phyloP scores from a whole-genome alignment of 306 rosid species.

The Adenanthera pavonina region DNA sequence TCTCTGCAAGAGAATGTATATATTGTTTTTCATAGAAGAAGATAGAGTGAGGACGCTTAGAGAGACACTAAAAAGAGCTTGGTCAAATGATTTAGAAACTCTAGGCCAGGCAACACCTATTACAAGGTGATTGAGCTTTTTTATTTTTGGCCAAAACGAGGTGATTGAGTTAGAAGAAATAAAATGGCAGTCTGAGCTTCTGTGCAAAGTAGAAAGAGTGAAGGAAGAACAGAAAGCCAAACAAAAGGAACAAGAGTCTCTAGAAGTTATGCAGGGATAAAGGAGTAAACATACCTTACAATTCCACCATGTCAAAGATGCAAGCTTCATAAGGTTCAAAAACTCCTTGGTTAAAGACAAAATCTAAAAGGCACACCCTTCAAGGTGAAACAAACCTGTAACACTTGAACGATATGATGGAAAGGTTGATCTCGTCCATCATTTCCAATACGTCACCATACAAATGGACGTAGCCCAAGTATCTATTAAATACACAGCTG shows the following conservation, averaged over 20 bases:
- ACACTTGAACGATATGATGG: not conserved
- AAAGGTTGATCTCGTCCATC: not conserved
- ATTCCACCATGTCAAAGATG: not conserved
- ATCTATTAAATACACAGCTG: not conserved
- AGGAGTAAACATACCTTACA: not conserved
- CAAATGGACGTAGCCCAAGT: not conserved
- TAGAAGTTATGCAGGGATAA: not conserved
- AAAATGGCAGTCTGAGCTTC: not conserved
- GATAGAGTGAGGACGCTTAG: not conserved
- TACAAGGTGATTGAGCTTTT: not conserved
- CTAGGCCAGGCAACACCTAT: too few species aligned
- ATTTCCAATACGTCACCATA: not conserved
- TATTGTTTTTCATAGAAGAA: not conserved
- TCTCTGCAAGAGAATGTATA: not conserved
- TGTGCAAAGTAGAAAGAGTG: not conserved
- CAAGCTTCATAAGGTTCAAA: not conserved
- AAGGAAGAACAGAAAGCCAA: not conserved
- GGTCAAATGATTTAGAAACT: not conserved
- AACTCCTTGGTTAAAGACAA: not conserved
- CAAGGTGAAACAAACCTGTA: not conserved
- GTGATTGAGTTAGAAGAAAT: not conserved
- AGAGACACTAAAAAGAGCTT: not conserved
- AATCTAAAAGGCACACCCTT: not conserved
- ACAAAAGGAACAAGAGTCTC: not conserved
- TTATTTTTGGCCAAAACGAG: not conserved